A percentile compares a stretch with the other conserved stretches of the same genome.
Evolutionary conservation across 768 basidiomycete species (phyloP).

Genomic region (Boletus pseudopeckii): DNA sequence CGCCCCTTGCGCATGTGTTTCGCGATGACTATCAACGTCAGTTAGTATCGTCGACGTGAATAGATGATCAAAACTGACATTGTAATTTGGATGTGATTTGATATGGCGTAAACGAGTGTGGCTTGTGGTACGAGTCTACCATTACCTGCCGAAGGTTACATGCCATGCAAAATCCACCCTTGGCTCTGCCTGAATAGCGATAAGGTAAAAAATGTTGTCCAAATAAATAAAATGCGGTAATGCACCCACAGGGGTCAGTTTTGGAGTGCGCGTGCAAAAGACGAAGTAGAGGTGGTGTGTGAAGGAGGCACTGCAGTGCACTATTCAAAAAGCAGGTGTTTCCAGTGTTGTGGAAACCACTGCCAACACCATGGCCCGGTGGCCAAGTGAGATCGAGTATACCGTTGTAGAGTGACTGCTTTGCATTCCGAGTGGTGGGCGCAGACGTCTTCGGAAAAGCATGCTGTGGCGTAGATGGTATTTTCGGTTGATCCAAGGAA

Average conservation of each 20-base stretch:
- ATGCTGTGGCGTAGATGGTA: slow-evolving; percentile 25
- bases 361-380: slow-evolving; percentile 41
- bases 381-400: slow-evolving; percentile 68
- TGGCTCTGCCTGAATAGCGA: slow-evolving; percentile 37
- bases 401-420: slow-evolving; percentile 45
- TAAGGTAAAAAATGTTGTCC: slow-evolving; percentile 5
- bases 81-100: slow-evolving; percentile 66
- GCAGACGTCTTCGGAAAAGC: slow-evolving; percentile 29
- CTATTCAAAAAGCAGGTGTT: slow-evolving; percentile 98
- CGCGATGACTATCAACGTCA: slow-evolving; percentile 65
- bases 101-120: slow-evolving; percentile 57
- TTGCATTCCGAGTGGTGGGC: slow-evolving; percentile 23
- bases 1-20: slow-evolving; percentile 87
- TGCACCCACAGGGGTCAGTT: slow-evolving; percentile 55
- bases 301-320: slow-evolving; percentile 86
- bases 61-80: slow-evolving; percentile 42
- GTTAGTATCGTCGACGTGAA: slow-evolving; percentile 4
- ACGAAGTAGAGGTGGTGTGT: slow-evolving; percentile 83
- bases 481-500: slow-evolving; percentile 22
- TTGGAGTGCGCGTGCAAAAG: slow-evolving; percentile 50
- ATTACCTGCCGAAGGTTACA: slow-evolving; percentile 65
- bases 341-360: slow-evolving; percentile 78
- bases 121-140: slow-evolving; percentile 46
- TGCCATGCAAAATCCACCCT: slow-evolving; percentile 69
- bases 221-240: background rate